Evolutionary conservation across 371 early-diverging fungal genomes (phyloP).

Genomic region (Capillidium rhysosporum): DNA sequence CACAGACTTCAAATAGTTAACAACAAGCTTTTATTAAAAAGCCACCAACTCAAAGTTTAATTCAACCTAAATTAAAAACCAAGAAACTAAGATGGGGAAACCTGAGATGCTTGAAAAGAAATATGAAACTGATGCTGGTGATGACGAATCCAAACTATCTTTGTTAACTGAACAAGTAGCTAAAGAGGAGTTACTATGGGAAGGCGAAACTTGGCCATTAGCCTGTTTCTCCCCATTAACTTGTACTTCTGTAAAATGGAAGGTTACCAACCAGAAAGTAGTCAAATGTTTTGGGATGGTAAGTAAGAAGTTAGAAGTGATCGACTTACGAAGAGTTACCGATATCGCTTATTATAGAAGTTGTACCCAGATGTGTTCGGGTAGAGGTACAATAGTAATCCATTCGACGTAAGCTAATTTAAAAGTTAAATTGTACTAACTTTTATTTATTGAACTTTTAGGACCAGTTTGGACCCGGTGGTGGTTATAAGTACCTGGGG

Average conservation of each 20-base stretch:
- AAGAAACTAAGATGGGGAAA: too few species aligned
- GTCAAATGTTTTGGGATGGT: not conserved
- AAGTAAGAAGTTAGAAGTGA: not conserved
- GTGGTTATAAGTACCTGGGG: not conserved
- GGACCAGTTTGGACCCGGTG: not conserved
- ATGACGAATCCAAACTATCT: too few species aligned
- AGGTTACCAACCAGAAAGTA: not conserved
- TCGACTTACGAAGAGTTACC: slow-evolving; percentile 1
- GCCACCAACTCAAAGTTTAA: too few species aligned
- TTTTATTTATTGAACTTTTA: not conserved
- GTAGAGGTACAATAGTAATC: slow-evolving; percentile 2
- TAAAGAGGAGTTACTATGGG: not conserved
- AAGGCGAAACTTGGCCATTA: slow-evolving; percentile 5
- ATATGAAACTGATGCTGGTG: too few species aligned
- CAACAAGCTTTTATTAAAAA: too few species aligned
- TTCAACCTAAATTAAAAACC: too few species aligned
- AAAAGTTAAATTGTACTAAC: not conserved
- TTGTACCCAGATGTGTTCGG: not conserved
- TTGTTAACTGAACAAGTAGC: too few species aligned
- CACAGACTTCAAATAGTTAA: too few species aligned
- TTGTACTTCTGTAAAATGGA: not conserved
- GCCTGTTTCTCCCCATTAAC: not conserved
- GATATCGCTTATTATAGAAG: slow-evolving; percentile 2
- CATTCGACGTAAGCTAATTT: slow-evolving; percentile 2
- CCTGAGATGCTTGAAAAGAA: too few species aligned